Evolutionary conservation across 2,329 filamentous ascomycete species (phyloP).

Genomic region (Furcasterigmium furcatum): DNA sequence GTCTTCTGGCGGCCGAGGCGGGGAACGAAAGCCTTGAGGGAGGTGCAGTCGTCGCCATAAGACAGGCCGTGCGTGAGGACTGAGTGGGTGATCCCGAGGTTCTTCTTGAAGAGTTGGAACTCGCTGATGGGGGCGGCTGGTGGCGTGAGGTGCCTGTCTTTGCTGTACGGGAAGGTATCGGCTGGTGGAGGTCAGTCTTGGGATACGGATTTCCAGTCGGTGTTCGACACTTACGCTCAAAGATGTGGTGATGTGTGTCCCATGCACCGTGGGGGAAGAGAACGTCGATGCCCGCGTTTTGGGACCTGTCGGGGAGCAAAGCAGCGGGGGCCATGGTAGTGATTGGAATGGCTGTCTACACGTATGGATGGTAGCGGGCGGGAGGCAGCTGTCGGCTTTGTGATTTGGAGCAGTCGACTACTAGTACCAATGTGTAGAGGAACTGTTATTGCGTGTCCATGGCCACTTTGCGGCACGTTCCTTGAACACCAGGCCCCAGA

Average conservation of each 20-base stretch:
- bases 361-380: too few species aligned
- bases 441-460: too few species aligned
- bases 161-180: conserved; percentile 6
- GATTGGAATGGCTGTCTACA: background rate
- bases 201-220: background rate
- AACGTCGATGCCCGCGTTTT: background rate
- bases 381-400: too few species aligned
- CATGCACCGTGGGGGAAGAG: conserved; percentile 24
- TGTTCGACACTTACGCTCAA: conserved; percentile 20
- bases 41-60: conserved; percentile 29
- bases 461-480: too few species aligned
- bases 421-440: too few species aligned
- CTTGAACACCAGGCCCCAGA: too few species aligned
- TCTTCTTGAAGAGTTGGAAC: conserved; percentile 12
- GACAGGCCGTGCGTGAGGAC: conserved; percentile 31
- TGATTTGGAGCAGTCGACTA: too few species aligned
- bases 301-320: background rate
- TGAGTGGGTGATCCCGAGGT: conserved; percentile 23
- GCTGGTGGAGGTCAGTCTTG: background rate
- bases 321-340: conserved; percentile 3
- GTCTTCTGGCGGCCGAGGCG: conserved; percentile 20
- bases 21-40: conserved; percentile 23
- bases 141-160: conserved; percentile 7
- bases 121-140: conserved; percentile 5
- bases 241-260: conserved; percentile 28